Conservation (phyloP, 2,329 filamentous ascomycete genomes). For the Ophiostoma triangulosporum region DNA sequence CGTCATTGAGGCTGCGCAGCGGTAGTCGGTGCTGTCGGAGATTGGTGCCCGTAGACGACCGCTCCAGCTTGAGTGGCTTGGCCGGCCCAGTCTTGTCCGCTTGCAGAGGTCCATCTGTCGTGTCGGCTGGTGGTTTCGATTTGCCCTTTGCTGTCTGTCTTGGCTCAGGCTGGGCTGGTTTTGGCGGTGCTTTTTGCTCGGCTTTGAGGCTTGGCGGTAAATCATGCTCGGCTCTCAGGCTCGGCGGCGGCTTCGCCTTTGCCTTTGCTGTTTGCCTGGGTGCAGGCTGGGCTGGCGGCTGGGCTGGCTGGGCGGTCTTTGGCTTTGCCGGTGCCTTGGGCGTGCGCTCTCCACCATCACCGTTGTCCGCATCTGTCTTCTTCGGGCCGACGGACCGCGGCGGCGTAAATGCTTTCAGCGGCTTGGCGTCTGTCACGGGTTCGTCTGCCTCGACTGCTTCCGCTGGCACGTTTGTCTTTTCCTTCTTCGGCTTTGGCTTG, state of each 20-base stretch:
- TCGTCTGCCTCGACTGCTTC: not conserved
- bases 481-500: not conserved
- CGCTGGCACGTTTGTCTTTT: not conserved
- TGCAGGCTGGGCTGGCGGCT: too few species aligned
- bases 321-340: not conserved
- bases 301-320: not conserved
- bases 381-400: conserved; percentile 18
- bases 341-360: not conserved
- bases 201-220: not conserved
- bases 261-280: not conserved
- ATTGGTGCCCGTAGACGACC: not conserved
- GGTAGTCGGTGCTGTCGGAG: not conserved
- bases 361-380: not conserved
- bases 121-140: not conserved
- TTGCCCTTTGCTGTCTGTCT: not conserved
- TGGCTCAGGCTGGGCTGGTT: not conserved
- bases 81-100: not conserved
- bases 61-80: not conserved
- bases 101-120: not conserved
- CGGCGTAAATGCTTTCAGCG: conserved; percentile 20
- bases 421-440: not conserved
- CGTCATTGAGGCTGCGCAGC: conserved; percentile 4
- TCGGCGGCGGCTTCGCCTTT: not conserved
- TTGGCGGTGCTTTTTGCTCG: not conserved
- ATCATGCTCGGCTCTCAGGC: not conserved